Percentiles rank a stretch among this genome's conserved stretches.
phyloP scores from a whole-genome alignment of 129 eudicot species.

The Saposhnikovia divaricata region DNA sequence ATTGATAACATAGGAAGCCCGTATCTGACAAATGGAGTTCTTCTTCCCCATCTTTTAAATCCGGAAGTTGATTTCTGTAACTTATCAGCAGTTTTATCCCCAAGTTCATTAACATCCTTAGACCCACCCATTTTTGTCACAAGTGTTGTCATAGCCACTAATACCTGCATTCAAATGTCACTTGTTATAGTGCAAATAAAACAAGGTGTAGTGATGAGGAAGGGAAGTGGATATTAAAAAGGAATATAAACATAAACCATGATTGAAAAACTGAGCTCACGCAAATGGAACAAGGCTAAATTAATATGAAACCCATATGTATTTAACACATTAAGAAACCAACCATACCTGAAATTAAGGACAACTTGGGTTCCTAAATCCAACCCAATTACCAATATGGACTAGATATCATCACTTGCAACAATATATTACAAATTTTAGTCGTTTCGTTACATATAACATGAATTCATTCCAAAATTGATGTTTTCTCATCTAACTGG shows the following conservation, averaged over 20 bases:
- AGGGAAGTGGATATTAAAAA: not conserved
- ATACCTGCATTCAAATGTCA: not conserved
- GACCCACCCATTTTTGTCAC: constrained; percentile 20
- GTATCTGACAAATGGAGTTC: constrained; percentile 74
- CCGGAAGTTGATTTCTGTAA: constrained; percentile 37
- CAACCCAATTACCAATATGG: not conserved
- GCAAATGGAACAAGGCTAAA: not conserved
- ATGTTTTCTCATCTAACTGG: not conserved
- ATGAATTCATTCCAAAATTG: too few species aligned
- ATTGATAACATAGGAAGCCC: constrained; percentile 96
- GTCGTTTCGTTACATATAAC: too few species aligned
- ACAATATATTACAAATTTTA: too few species aligned
- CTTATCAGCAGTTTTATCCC: constrained; percentile 16
- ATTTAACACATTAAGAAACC: not conserved
- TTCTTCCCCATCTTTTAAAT: constrained; percentile 79
- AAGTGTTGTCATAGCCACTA: not conserved
- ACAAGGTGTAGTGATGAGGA: not conserved
- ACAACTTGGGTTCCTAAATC: not conserved
- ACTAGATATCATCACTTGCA: not conserved
- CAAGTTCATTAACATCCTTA: constrained; percentile 20
- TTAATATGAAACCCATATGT: too few species aligned
- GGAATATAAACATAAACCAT: not conserved
- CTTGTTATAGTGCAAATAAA: not conserved
- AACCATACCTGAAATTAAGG: too few species aligned
- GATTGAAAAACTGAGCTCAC: not conserved